These are phyloP conservation scores for Pseudonitzschia multistriata DNA, from an alignment of 108 stramenopile species.

Conservation along the genomic window DNA sequence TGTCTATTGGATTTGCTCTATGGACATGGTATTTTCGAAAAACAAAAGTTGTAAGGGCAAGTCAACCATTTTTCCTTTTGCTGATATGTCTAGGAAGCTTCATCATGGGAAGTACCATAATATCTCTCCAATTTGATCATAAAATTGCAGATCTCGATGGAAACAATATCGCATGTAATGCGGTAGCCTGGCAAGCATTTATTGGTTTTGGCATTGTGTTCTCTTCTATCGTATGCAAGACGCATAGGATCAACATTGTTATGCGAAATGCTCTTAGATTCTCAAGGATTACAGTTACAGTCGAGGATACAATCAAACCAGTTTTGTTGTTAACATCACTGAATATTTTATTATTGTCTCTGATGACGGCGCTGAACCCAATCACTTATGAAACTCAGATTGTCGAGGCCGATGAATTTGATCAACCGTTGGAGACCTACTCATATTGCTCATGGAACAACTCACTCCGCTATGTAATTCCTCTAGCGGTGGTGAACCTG, in stretches of 20 bases:
- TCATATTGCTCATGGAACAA: conserved; percentile 12
- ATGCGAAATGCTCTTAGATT: conserved; percentile 29
- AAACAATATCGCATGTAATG: conserved; percentile 26
- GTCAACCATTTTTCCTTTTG: conserved; percentile 48
- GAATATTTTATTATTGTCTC: conserved; percentile 37
- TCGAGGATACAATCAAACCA: conserved; percentile 46
- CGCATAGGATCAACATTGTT: conserved; percentile 39
- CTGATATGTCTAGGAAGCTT: conserved; percentile 48
- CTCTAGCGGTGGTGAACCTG: conserved; percentile 35
- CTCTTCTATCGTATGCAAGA: conserved; percentile 44
- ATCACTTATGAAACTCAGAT: conserved; percentile 15
- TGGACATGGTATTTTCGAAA: conserved; percentile 37
- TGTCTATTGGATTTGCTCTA: conserved; percentile 25
- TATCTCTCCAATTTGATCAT: conserved; percentile 37
- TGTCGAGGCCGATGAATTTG: conserved; percentile 21
- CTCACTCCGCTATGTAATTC: conserved; percentile 18
- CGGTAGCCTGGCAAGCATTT: conserved; percentile 29
- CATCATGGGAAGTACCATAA: conserved; percentile 39
- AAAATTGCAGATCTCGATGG: background rate
- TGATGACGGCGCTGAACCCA: conserved; percentile 44
- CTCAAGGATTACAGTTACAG: conserved; percentile 47
- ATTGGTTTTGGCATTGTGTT: conserved; percentile 47
- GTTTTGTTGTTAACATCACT: conserved; percentile 25
- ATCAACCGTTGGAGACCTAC: conserved; percentile 7
- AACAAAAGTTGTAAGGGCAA: conserved; percentile 25